These are phyloP conservation scores for Lactarius indigo DNA, from an alignment of 768 basidiomycete genomes.

Conservation along the genomic window DNA sequence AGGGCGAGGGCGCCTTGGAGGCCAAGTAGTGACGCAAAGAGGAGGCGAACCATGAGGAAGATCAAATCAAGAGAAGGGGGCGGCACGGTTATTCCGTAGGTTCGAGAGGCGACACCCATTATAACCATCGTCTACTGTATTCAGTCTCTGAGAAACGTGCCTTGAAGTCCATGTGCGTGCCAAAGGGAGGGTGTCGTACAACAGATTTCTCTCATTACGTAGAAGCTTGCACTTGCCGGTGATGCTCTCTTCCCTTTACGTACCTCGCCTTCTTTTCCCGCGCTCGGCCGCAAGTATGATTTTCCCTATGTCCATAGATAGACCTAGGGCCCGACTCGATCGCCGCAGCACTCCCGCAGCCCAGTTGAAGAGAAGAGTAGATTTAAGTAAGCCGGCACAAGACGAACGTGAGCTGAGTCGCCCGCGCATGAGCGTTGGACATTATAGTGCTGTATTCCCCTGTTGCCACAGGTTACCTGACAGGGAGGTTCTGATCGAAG, in stretches of 20 bases:
- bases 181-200: not conserved
- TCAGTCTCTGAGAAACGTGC: not conserved
- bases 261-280: not conserved
- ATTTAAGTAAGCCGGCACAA: not conserved
- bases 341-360: not conserved
- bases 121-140: not conserved
- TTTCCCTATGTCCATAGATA: not conserved
- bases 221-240: not conserved
- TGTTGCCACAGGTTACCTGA: not conserved
- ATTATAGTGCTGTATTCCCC: not conserved
- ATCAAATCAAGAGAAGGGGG: not conserved
- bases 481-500: not conserved
- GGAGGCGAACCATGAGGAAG: slow-evolving; percentile 7
- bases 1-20: slow-evolving; percentile 6
- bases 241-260: not conserved
- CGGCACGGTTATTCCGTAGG: not conserved
- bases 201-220: too few relatives aligned
- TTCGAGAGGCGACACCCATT: not conserved
- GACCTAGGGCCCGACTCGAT: not conserved
- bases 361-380: not conserved
- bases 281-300: not conserved
- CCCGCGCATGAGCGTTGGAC: not conserved
- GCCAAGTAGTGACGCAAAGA: slow-evolving; percentile 2
- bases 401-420: not conserved
- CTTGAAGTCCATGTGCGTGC: not conserved